Percentiles rank a stretch among this genome's conserved stretches.
Conservation (phyloP, 2,329 filamentous ascomycete species). For the Biscogniauxia sp. region DNA sequence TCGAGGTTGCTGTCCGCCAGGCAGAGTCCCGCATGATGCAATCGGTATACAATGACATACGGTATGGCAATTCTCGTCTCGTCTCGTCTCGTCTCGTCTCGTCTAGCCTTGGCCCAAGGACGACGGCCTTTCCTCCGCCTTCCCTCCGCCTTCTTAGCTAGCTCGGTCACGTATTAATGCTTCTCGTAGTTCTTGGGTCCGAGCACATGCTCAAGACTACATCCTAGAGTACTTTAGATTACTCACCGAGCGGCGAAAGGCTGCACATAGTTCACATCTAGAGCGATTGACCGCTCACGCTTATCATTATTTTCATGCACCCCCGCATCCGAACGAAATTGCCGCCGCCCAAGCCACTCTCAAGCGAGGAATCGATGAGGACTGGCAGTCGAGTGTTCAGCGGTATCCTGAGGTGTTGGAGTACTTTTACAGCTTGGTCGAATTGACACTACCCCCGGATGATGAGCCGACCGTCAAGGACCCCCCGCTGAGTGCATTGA, state of each 20-base stretch:
- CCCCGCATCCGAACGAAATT: slow-evolving; percentile 61
- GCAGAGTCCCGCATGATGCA: slow-evolving; percentile 64
- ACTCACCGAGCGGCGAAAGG: slow-evolving; percentile 60
- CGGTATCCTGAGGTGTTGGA: slow-evolving; percentile 79
- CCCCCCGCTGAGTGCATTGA: slow-evolving; percentile 56
- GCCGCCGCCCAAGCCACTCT: slow-evolving; percentile 62
- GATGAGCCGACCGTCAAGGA: slow-evolving; percentile 58
- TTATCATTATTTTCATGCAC: slow-evolving; percentile 55
- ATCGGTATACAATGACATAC: slow-evolving; percentile 60
- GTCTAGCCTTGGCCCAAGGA: slow-evolving; percentile 2
- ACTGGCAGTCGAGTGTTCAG: slow-evolving; percentile 74
- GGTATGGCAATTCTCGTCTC: slow-evolving; percentile 43
- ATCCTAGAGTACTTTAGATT: slow-evolving; percentile 64
- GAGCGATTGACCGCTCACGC: slow-evolving; percentile 55
- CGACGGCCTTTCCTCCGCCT: slow-evolving; percentile 3
- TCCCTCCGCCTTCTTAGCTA: slow-evolving; percentile 4
- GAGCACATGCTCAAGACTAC: slow-evolving; percentile 64
- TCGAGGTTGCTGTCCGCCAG: slow-evolving; percentile 61
- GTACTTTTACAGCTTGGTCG: slow-evolving; percentile 73
- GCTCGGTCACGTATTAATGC: not conserved
- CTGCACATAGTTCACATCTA: slow-evolving; percentile 53
- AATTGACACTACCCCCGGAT: slow-evolving; percentile 62
- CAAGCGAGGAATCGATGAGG: slow-evolving; percentile 73
- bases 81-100: slow-evolving; percentile 1
- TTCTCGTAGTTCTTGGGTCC: slow-evolving; percentile 57